phyloP scores from a whole-genome alignment of 148 eudicot species.

The Dianthus caryophyllus region DNA sequence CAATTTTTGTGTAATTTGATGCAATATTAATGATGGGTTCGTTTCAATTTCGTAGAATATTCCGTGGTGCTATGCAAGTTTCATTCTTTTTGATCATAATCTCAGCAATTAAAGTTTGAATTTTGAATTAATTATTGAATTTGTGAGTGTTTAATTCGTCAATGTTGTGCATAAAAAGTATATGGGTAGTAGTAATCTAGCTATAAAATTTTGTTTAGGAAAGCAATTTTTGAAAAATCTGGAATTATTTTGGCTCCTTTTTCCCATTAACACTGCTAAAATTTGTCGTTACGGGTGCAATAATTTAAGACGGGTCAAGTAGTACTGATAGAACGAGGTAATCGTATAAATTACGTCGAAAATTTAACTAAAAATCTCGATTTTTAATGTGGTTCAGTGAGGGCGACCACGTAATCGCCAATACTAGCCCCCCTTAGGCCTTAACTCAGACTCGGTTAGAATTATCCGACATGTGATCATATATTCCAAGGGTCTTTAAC shows the following conservation, averaged over 20 bases:
- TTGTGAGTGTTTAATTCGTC: background rate
- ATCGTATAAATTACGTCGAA: no score
- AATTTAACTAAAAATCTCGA: no score
- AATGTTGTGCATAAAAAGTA: background rate
- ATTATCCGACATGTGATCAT: no score
- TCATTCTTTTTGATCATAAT: background rate
- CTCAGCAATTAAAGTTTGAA: background rate
- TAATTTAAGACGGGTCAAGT: no score
- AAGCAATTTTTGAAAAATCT: background rate
- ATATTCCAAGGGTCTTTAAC: no score
- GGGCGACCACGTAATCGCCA: no score
- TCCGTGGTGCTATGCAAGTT: background rate
- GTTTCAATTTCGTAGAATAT: conserved; percentile 1
- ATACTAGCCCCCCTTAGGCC: no score
- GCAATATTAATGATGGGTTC: conserved; percentile 2
- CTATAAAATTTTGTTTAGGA: background rate
- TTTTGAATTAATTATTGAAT: background rate
- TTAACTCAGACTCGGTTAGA: no score
- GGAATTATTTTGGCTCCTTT: background rate
- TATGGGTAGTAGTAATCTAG: background rate
- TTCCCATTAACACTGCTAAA: background rate
- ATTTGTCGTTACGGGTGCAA: no score
- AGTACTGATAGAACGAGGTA: no score
- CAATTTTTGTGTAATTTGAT: background rate
- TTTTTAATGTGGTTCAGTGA: no score